These are phyloP conservation scores for Zygnema circumcarinatum DNA, from an alignment of 139 green algal species.

Conservation along the genomic window DNA sequence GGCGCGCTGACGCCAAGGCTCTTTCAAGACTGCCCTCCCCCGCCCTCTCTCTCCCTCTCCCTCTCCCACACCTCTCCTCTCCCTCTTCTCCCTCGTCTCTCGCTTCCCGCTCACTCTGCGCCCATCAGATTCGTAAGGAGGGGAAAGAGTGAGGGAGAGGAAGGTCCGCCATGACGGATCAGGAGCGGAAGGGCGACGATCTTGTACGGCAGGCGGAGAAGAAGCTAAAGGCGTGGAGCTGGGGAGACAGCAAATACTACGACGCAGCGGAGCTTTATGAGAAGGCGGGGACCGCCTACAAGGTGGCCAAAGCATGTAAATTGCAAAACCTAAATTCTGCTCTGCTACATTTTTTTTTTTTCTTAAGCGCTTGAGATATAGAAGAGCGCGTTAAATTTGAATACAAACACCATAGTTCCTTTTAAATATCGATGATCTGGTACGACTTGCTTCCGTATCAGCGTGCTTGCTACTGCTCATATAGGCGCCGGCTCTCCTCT, in stretches of 20 bases:
- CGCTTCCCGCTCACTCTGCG: too few species aligned
- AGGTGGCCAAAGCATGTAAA: constrained; percentile 85
- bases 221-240: constrained; percentile 82
- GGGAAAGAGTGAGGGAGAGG: too few species aligned
- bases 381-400: neutral
- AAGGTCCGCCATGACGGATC: constrained; percentile 37
- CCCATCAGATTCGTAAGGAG: too few species aligned
- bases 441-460: neutral
- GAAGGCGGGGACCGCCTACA: constrained; percentile 93
- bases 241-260: constrained; percentile 92
- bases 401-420: neutral
- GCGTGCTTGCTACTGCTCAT: neutral
- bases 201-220: constrained; percentile 80
- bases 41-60: too few species aligned
- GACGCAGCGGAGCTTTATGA: constrained; percentile 92
- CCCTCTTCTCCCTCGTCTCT: too few species aligned
- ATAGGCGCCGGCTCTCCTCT: neutral
- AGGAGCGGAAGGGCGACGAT: constrained; percentile 63
- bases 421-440: neutral
- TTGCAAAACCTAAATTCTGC: neutral
- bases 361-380: neutral
- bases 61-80: too few species aligned
- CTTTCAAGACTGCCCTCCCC: too few species aligned
- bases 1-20: too few species aligned
- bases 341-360: neutral